These are phyloP conservation scores for Agaricus sinodeliciosus DNA, from an alignment of 768 basidiomycete genomes.

Conservation along the genomic window DNA sequence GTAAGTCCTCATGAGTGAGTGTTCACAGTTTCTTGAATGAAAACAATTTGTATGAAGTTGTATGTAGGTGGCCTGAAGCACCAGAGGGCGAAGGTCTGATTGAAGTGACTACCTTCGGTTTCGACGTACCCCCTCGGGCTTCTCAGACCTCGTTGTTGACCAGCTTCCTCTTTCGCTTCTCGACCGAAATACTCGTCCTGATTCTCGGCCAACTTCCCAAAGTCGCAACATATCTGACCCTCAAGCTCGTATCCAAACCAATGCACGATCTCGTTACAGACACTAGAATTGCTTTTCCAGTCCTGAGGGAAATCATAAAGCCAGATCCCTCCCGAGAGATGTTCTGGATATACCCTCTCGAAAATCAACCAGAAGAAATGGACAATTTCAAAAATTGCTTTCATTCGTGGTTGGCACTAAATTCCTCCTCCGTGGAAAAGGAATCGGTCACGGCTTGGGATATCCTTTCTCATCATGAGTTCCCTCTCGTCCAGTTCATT, in stretches of 20 bases:
- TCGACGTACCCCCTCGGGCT: not conserved
- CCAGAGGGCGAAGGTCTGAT: not conserved
- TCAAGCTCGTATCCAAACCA: not conserved
- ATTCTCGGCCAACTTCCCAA: constrained; percentile 1
- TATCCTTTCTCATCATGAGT: not conserved
- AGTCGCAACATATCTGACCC: not conserved
- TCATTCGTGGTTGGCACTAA: not conserved
- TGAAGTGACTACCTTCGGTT: not conserved
- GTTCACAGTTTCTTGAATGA: not conserved
- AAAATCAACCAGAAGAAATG: not conserved
- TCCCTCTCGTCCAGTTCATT: not conserved
- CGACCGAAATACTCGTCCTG: not conserved
- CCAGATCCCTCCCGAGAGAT: not conserved
- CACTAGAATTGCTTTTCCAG: not conserved
- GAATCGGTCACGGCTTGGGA: not conserved
- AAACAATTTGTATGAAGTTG: too few species aligned
- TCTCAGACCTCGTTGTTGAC: not conserved
- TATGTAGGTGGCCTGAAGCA: constrained; percentile 3
- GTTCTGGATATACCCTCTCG: constrained; percentile 2
- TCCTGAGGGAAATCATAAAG: constrained; percentile 1
- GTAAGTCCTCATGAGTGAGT: constrained; percentile 7
- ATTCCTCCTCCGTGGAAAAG: not conserved
- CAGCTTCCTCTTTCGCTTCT: not conserved
- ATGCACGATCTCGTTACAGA: not conserved
- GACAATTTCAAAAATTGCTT: not conserved